These are phyloP conservation scores for Gloeopeniophorella convolvens DNA, from an alignment of 768 basidiomycete genomes.

Conservation along the genomic window DNA sequence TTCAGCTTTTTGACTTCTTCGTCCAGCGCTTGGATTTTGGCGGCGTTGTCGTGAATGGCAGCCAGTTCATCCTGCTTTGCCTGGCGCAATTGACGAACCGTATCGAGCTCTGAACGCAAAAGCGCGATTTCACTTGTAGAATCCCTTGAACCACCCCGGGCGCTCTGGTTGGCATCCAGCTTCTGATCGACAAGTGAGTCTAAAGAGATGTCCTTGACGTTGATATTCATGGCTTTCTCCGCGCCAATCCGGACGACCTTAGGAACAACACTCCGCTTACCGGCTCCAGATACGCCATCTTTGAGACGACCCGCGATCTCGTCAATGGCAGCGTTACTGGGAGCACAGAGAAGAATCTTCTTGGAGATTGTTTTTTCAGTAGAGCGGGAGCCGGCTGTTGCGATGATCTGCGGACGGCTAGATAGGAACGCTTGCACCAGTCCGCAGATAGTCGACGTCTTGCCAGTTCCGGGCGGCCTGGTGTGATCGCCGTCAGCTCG, in stretches of 20 bases:
- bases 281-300: conserved; percentile 58
- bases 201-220: conserved; percentile 79
- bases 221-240: conserved; percentile 64
- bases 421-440: conserved; percentile 81
- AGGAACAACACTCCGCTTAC: conserved; percentile 46
- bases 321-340: conserved; percentile 97
- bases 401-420: conserved; percentile 42
- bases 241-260: conserved; percentile 91
- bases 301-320: conserved; percentile 88
- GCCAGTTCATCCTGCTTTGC: conserved; percentile 58
- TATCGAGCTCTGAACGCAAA: conserved; percentile 62
- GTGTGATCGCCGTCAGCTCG: neutral
- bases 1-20: conserved; percentile 66
- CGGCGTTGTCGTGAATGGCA: conserved; percentile 48
- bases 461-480: conserved; percentile 96
- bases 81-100: conserved; percentile 52
- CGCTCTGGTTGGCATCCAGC: conserved; percentile 39
- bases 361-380: conserved; percentile 45
- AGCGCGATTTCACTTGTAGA: conserved; percentile 48
- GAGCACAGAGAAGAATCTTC: conserved; percentile 88
- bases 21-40: conserved; percentile 49
- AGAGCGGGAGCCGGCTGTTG: conserved; percentile 34
- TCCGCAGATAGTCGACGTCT: conserved; percentile 96
- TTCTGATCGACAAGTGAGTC: conserved; percentile 81
- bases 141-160: conserved; percentile 40